Conservation (phyloP, 768 basidiomycete species). For the Ramaria rubella region DNA sequence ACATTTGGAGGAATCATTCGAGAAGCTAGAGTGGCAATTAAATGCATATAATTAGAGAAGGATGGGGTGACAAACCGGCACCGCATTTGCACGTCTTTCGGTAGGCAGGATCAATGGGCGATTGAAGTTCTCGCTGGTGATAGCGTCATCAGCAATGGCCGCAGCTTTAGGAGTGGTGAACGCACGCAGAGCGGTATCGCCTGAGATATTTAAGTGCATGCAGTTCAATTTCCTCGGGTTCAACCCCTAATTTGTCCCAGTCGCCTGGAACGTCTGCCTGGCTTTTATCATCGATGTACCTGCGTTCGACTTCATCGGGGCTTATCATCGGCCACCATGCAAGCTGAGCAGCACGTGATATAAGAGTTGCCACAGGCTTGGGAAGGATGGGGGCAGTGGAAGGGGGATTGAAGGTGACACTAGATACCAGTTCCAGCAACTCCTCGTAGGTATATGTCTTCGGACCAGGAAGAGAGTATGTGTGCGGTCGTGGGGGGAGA, state of each 20-base stretch:
- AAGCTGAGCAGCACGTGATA: conserved; percentile 60
- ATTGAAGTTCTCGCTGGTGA: conserved; percentile 53
- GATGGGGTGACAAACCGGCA: background rate
- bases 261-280: conserved; percentile 56
- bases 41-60: no score
- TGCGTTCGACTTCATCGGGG: conserved; percentile 85
- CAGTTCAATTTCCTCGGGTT: conserved; percentile 75
- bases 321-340: conserved; percentile 89
- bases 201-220: conserved; percentile 87
- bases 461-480: conserved; percentile 82
- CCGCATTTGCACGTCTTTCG: background rate
- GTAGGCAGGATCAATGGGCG: conserved; percentile 60
- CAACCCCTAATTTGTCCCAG: conserved; percentile 78
- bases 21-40: no score
- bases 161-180: conserved; percentile 21
- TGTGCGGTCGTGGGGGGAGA: conserved; percentile 55
- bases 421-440: conserved; percentile 67
- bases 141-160: conserved; percentile 14
- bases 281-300: conserved; percentile 70
- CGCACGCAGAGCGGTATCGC: conserved; percentile 83
- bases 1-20: no score
- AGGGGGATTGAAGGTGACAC: conserved; percentile 71
- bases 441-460: conserved; percentile 79
- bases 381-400: conserved; percentile 69
- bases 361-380: conserved; percentile 54